Evolutionary conservation across 163 green algal species (phyloP), one percentile per base, ranked within the genome.

Genomic region (Scenedesmus sp.): DNA sequence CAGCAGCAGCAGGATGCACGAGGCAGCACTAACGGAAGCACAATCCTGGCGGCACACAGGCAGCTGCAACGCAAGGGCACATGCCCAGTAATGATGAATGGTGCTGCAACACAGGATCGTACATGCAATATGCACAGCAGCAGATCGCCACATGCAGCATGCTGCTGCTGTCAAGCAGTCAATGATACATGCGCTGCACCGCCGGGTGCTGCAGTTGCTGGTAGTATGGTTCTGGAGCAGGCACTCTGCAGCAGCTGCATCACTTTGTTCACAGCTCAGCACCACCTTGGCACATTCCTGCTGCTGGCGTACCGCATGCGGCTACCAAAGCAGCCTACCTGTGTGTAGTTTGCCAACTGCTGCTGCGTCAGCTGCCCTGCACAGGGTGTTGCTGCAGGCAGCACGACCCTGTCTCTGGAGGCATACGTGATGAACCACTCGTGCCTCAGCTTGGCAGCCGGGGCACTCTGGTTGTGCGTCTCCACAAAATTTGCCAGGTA

Each of bases 371-470:
- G 83, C 59, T 76, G 54, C 7, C 3, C 23, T 56, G 83, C 83
- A 15, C 83, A 88, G n/a, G 83, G 57, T 26, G 59, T 76, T 34
- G 83, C 66, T 57, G 56, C 83, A n/a, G 83, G 83, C 83, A 74
- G 10, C 20, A 88, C 57, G 3, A 13, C 2, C 20, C 56, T 88
- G 83, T 88, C 59, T 34, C 13, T n/a, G 18, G 56, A 76, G 2
- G 66, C 83, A 59, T 88, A 88, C 34, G 83, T 88, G n/a, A 88
- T 74, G 23, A 88, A 77, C 83, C 83, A 88, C n/a, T 88, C 83
- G 4, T n/a, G 56, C 8, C 83, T n/a, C 5, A 88, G n/a, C 57
- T 74, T 74, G 4, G 83, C 83, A 6, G 56, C 83, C 15, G 83
- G 59, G 6, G 83, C 83, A 57, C 56, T 88, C n/a, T 13, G 20